Base-by-base conservation (phyloP, 1,284 basidiomycete species). In the Irpex lacteus region DNA sequence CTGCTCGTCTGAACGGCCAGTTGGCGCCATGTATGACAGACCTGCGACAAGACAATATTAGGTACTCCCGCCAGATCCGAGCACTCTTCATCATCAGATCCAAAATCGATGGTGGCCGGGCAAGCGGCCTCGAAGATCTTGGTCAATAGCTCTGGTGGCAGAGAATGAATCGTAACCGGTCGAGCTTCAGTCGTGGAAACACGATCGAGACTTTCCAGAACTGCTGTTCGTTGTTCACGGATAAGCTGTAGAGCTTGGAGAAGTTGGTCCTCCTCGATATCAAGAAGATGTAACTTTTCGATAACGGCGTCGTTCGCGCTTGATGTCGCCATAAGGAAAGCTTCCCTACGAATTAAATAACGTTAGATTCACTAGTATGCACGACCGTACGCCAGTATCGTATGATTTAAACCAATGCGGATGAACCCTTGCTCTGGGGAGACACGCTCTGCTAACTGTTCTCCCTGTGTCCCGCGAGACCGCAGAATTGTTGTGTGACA, bases 21-120 rank as follows among this genome's bases (percentile, higher is more conserved):
- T 15, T 15, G 9, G n/a, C 61, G 55, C 61, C 61, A 62, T 9
- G 36, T 11, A 21, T 36, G 62, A 40, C 62, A 63, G 34, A 63
- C 62, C 7, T 59, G 56, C 13, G 57, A 26, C 21, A 62, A 18
- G 9, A 44, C 26, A 34, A 52, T 21, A 47, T 34, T 26, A 26
- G 26, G 26, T 26, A 26, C 26, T 26, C 26, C 26, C 26, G 26
- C 4, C 26, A 26, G 26, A 26, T 26, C 26, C 26, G 26, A 26
- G 26, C 4, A 26, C 3, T 26, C 26, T 26, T 26, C 26, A 4
- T 26, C 26, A 26, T 26, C 26, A 26, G 26, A 26, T 26, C 26
- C 26, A 26, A 26, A 26, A 26, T 26, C 26, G 26, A 26, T 26
- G 26, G 26, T 26, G 26, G 26, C 32, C n/a, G 32, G 13, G 18